phyloP scores from a whole-genome alignment of 2,329 filamentous ascomycete species.

The Catunica adiposa region DNA sequence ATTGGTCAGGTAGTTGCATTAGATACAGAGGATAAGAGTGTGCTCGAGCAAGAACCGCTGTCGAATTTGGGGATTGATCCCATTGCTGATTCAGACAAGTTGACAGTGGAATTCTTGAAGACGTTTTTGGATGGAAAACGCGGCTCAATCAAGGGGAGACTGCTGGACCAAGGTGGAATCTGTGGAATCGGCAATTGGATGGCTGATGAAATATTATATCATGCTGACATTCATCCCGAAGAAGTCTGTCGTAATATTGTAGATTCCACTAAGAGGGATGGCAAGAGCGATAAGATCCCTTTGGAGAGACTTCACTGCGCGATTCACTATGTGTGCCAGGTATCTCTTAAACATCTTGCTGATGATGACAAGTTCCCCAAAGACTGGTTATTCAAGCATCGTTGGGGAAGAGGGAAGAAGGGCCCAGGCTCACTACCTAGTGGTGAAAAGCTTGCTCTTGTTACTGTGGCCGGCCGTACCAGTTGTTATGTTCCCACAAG shows the following conservation, averaged over 20 bases:
- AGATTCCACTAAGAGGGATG: background rate
- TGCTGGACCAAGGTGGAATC: conserved; percentile 76
- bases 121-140: conserved; percentile 56
- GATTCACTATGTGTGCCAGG: conserved; percentile 64
- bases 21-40: conserved; percentile 59
- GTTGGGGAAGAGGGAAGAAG: conserved; percentile 84
- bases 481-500: conserved; percentile 73
- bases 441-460: conserved; percentile 67
- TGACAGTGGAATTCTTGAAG: conserved; percentile 63
- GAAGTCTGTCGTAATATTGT: conserved; percentile 81
- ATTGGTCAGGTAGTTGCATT: conserved; percentile 68
- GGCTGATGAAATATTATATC: conserved; percentile 81
- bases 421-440: conserved; percentile 53
- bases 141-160: conserved; percentile 74
- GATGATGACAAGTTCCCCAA: conserved; percentile 72
- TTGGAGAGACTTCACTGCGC: conserved; percentile 41
- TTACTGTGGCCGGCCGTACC: conserved; percentile 82
- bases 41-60: conserved; percentile 60
- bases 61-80: conserved; percentile 91
- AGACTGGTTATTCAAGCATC: conserved; percentile 74
- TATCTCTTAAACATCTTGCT: conserved; percentile 59
- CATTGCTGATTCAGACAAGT: conserved; percentile 47
- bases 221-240: conserved; percentile 78
- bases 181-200: conserved; percentile 97
- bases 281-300: background rate